A percentile compares a stretch with the other conserved stretches of the same genome.
phyloP scores from a whole-genome alignment of 495 filamentous ascomycete species.

The Xylaria palmicola region DNA sequence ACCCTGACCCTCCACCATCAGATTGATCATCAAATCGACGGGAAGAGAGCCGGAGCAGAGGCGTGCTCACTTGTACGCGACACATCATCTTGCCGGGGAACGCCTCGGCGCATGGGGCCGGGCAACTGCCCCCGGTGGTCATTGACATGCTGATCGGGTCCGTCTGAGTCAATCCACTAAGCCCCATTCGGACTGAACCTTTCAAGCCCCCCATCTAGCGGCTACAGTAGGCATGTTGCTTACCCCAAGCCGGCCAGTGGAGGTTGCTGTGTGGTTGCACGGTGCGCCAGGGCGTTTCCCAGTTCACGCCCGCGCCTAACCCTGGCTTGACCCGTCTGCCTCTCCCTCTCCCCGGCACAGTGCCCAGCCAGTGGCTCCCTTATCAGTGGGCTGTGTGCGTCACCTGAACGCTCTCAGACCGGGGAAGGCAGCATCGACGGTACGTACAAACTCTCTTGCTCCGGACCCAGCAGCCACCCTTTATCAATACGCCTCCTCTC shows the following conservation, averaged over 20 bases:
- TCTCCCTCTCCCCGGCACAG: neutral
- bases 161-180: slow-evolving; percentile 9
- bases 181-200: neutral
- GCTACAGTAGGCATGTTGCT: neutral
- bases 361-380: neutral
- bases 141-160: slow-evolving; percentile 3
- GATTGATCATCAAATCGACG: neutral
- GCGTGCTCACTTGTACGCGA: too few species aligned
- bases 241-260: slow-evolving; percentile 8
- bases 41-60: too few species aligned
- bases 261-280: slow-evolving; percentile 12
- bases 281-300: slow-evolving; percentile 13
- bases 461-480: slow-evolving; percentile 20
- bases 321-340: too few species aligned
- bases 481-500: slow-evolving; percentile 23
- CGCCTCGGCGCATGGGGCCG: neutral
- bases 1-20: neutral
- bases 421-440: slow-evolving; percentile 30
- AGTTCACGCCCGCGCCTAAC: neutral
- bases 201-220: neutral
- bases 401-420: slow-evolving; percentile 31
- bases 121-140: slow-evolving; percentile 2
- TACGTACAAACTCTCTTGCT: slow-evolving; percentile 21
- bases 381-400: slow-evolving; percentile 33
- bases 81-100: neutral